These are phyloP conservation scores for Fusarium penzigii DNA, from an alignment of 2,329 filamentous ascomycete species.

Conservation along the genomic window DNA sequence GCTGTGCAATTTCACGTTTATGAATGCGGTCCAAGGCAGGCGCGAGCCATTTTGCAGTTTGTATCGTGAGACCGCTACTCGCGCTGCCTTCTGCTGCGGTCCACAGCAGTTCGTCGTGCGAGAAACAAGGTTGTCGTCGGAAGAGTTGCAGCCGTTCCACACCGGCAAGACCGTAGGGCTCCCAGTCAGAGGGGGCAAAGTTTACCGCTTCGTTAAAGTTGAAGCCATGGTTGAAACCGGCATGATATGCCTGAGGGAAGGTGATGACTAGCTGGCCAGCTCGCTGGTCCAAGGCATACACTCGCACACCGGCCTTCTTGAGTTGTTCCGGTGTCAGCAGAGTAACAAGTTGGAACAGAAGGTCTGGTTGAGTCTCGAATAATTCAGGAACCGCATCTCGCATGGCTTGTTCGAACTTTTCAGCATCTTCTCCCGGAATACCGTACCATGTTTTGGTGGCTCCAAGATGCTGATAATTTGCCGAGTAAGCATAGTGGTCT, in stretches of 20 bases:
- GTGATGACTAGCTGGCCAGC: slow-evolving; percentile 96
- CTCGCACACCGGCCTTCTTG: slow-evolving; percentile 86
- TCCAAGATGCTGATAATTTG: slow-evolving; percentile 98
- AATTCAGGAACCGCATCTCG: slow-evolving; percentile 90
- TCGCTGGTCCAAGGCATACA: slow-evolving; percentile 93
- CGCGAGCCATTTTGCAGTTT: slow-evolving; percentile 91
- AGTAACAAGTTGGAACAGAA: slow-evolving; percentile 96
- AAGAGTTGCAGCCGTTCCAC: slow-evolving; percentile 87
- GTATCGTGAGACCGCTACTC: slow-evolving; percentile 66
- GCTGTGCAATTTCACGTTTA: slow-evolving; percentile 68
- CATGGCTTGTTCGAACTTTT: slow-evolving; percentile 96
- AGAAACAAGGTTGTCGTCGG: slow-evolving; percentile 91
- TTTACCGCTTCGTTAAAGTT: slow-evolving; percentile 99
- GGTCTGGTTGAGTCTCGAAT: slow-evolving; percentile 94
- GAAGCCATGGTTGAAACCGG: slow-evolving; percentile 97
- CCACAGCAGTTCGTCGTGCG: slow-evolving; percentile 90
- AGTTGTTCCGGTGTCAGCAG: slow-evolving; percentile 90
- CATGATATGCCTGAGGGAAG: slow-evolving; percentile 95
- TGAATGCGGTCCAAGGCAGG: slow-evolving; percentile 81
- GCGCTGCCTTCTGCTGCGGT: slow-evolving; percentile 82
- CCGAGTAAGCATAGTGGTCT: slow-evolving; percentile 96
- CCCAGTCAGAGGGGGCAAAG: slow-evolving; percentile 94
- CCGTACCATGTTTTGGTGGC: slow-evolving; percentile 99
- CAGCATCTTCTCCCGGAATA: slow-evolving; percentile 88
- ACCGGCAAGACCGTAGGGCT: slow-evolving; percentile 83